phyloP scores from a whole-genome alignment of 2,329 filamentous ascomycete species.

The Hypoxylon sp. region DNA sequence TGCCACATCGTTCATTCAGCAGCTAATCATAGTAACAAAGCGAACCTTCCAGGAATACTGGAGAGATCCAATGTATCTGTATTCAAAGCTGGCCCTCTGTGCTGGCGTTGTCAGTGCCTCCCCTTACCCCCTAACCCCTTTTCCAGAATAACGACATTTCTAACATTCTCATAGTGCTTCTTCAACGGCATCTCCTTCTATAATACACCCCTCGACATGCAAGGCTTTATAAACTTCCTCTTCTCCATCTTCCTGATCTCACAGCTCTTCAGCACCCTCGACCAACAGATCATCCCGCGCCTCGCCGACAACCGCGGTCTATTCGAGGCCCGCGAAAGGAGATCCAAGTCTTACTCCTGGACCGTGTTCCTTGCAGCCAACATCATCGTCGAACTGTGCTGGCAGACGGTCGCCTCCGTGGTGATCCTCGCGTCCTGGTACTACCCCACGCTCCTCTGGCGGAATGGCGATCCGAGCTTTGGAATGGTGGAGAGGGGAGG shows the following conservation, averaged over 20 bases:
- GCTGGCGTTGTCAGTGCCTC: slow-evolving; percentile 25
- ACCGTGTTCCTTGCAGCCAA: slow-evolving; percentile 85
- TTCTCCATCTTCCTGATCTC: slow-evolving; percentile 41
- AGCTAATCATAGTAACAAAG: slow-evolving; percentile 26
- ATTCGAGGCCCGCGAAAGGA: slow-evolving; percentile 86
- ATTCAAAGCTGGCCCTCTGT: slow-evolving; percentile 26
- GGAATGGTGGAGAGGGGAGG: background rate
- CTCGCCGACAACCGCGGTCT: slow-evolving; percentile 83
- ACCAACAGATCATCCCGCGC: slow-evolving; percentile 84
- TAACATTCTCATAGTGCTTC: slow-evolving; percentile 60
- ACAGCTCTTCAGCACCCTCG: slow-evolving; percentile 82
- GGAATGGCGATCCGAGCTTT: slow-evolving; percentile 15
- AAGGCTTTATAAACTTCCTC: slow-evolving; percentile 79
- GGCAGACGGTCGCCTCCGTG: slow-evolving; percentile 14
- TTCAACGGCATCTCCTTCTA: slow-evolving; percentile 87
- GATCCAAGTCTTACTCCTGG: slow-evolving; percentile 86
- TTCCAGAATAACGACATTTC: too few species aligned
- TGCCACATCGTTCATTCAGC: slow-evolving; percentile 67
- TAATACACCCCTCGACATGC: slow-evolving; percentile 79
- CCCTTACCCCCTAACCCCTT: slow-evolving; percentile 49
- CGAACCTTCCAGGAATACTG: slow-evolving; percentile 35
- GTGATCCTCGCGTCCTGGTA: slow-evolving; percentile 24
- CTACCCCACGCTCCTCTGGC: slow-evolving; percentile 31
- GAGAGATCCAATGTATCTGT: slow-evolving; percentile 34
- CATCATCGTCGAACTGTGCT: slow-evolving; percentile 81